Evolutionary conservation across 768 basidiomycete genomes (phyloP).

Genomic region (Lactarius vividus): DNA sequence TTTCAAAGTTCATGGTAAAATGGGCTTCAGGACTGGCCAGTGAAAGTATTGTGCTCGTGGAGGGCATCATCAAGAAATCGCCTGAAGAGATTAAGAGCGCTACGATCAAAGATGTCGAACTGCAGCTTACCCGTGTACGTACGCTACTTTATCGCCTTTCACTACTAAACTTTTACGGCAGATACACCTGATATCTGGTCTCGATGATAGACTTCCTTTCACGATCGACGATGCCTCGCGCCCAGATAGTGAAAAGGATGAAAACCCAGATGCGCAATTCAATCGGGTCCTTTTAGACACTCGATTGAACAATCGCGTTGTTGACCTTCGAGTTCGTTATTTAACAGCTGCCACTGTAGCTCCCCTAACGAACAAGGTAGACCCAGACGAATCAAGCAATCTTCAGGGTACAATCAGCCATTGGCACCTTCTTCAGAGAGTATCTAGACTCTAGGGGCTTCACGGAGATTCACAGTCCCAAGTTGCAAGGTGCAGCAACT

Average conservation of each 20-base stretch:
- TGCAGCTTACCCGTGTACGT: slow-evolving; percentile 76
- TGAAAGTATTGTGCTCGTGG: slow-evolving; percentile 91
- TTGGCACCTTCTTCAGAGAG: slow-evolving; percentile 84
- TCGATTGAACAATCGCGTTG: slow-evolving; percentile 87
- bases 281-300: slow-evolving; percentile 89
- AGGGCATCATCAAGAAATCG: slow-evolving; percentile 76
- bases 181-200: slow-evolving; percentile 79
- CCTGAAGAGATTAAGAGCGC: slow-evolving; percentile 90
- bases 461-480: slow-evolving; percentile 95
- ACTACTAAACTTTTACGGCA: slow-evolving; percentile 33
- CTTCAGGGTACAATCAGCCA: slow-evolving; percentile 87
- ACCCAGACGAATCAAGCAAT: slow-evolving; percentile 95
- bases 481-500: slow-evolving; percentile 94
- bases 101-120: slow-evolving; percentile 81
- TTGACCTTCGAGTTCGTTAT: slow-evolving; percentile 81
- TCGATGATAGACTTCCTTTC: slow-evolving; percentile 83
- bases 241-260: slow-evolving; percentile 68
- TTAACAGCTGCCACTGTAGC: background rate
- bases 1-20: slow-evolving; percentile 98
- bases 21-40: slow-evolving; percentile 75
- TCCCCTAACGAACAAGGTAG: slow-evolving; percentile 39
- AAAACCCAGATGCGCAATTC: slow-evolving; percentile 52
- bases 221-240: slow-evolving; percentile 89
- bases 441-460: slow-evolving; percentile 74
- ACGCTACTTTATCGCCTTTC: background rate